These are phyloP conservation scores for Streptanthus diversifolius DNA, from an alignment of 345 rosid species.

Conservation along the genomic window DNA sequence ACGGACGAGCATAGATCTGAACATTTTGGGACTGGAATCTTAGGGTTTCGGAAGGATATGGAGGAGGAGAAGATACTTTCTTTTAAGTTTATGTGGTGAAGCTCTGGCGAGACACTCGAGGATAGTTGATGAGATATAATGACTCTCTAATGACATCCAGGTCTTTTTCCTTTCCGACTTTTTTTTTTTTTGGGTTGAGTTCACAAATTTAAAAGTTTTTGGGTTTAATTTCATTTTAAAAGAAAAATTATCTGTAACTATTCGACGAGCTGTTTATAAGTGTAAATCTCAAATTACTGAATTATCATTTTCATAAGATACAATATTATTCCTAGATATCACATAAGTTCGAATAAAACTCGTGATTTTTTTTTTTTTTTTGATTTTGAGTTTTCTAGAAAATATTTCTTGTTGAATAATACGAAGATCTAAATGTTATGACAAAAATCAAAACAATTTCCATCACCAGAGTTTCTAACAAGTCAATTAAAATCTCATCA, in stretches of 20 bases:
- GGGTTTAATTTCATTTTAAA: not conserved
- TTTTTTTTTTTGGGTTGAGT: not conserved
- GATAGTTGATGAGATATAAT: not conserved
- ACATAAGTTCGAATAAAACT: too few species aligned
- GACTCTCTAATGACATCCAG: constrained; percentile 3
- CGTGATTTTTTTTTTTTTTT: too few species aligned
- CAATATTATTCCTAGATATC: too few species aligned
- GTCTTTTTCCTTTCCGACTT: not conserved
- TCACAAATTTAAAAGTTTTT: not conserved
- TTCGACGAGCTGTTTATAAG: not conserved
- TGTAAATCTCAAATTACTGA: not conserved
- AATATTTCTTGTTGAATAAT: too few species aligned
- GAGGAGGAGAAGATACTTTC: not conserved
- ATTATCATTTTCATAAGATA: not conserved
- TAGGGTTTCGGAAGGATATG: not conserved
- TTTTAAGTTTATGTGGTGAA: not conserved
- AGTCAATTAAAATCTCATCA: not conserved
- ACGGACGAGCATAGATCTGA: constrained; percentile 45
- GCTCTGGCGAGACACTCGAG: constrained; percentile 27
- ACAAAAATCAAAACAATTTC: not conserved
- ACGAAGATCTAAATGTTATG: not conserved
- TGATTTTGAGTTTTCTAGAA: too few species aligned
- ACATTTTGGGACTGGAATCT: constrained; percentile 23
- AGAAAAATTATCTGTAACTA: not conserved
- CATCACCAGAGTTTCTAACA: not conserved